Base-by-base conservation (phyloP, 495 filamentous ascomycete genomes). In the Margaritispora aquatica region DNA sequence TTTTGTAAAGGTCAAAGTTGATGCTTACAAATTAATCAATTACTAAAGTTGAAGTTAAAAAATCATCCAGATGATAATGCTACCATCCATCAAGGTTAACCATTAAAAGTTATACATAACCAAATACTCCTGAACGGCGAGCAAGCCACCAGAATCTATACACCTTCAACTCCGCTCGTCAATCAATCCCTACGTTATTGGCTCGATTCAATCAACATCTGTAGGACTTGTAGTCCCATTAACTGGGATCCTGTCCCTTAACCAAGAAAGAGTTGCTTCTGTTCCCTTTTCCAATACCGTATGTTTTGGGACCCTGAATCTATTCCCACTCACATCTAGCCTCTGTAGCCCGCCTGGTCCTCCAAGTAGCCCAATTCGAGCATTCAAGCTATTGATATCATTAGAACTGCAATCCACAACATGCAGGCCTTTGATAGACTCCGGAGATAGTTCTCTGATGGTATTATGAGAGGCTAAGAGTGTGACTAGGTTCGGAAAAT, bases 251-350 rank as follows among this genome's bases (percentile, higher is more conserved):
- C 86, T 82, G 51, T 88, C 87, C 59, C 88, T 83, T 57, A 96
- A 68, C 87, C 89, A 97, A 52, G 87, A 78, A 63, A 96, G 75
- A n/a, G 90, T 81, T 19, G 88, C 85, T 67, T 95, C 90, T 0
- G 91, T 96, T 8, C 93, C 93, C 59, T 92, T 89, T 55, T 91
- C 88, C 57, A 97, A 73, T 15, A 96, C 80, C 54, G 88, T 89
- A 79, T 86, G 91, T 41, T 88, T 79, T n/a, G 93, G 93, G 46
- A 96, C 92, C 20, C 88, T 74, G 70, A 96, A 96, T 26, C 77
- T 78, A 69, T 96, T 96, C 9, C 89, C 89, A 21, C 81, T 84
- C 19, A 96, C 85, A 48, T 90, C 60, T 11, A 83, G 58, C 54
- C 67, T 69, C 66, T 80, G 74, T 19, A 83, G 68, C 4, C 81